phyloP scores from a whole-genome alignment of 805 yeast genomes.

The Wickerhamomyces sydowiorum region DNA sequence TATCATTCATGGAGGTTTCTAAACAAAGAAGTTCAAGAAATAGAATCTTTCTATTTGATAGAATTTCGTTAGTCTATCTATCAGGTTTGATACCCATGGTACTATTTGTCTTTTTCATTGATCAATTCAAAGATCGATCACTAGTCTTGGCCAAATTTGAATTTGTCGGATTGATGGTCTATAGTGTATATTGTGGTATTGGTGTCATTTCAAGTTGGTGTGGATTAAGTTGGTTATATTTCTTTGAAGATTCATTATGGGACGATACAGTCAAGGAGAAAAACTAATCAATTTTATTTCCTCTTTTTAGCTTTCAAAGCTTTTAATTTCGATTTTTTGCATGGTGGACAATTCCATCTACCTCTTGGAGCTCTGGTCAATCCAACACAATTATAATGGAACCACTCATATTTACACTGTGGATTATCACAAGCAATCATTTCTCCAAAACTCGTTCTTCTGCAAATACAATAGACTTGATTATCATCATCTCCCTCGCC shows the following conservation, averaged over 20 bases:
- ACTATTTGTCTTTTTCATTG: constrained; percentile 38
- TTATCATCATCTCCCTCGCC: constrained; percentile 4
- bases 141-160: constrained; percentile 53
- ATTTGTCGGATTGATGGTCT: constrained; percentile 72
- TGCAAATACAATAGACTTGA: constrained; percentile 40
- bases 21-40: constrained; percentile 31
- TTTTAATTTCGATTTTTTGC: constrained; percentile 11
- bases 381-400: constrained; percentile 75
- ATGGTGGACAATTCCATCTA: constrained; percentile 68
- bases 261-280: constrained; percentile 7
- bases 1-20: constrained; percentile 67
- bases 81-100: constrained; percentile 65
- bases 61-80: constrained; percentile 62
- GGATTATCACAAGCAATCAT: constrained; percentile 91
- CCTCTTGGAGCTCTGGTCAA: constrained; percentile 54
- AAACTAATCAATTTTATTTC: not conserved
- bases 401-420: constrained; percentile 72
- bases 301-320: constrained; percentile 3
- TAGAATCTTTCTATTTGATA: constrained; percentile 61
- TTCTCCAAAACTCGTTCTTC: constrained; percentile 49
- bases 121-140: constrained; percentile 50
- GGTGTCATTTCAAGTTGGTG: constrained; percentile 88
- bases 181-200: constrained; percentile 79
- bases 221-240: constrained; percentile 83
- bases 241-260: constrained; percentile 76